Evolutionary conservation across 176 grass and related monocot species (phyloP).

Genomic region (Dendrocalamus sinicus): DNA sequence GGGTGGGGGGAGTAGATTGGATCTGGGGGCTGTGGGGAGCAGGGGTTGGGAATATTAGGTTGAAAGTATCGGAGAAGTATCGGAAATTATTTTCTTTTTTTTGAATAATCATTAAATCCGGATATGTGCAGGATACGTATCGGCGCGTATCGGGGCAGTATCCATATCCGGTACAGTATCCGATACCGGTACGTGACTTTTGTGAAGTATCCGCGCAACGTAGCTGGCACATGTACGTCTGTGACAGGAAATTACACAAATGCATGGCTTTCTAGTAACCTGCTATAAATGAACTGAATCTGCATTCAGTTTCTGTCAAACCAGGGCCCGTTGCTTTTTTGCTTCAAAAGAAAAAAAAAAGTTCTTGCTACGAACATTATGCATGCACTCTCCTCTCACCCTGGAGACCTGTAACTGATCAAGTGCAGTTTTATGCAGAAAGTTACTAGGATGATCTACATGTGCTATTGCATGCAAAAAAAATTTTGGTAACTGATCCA

Average conservation of each 20-base stretch:
- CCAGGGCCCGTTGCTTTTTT: neutral
- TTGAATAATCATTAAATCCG: too few relatives aligned
- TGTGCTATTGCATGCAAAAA: slow-evolving; percentile 4
- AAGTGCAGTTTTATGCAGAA: neutral
- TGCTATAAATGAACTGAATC: neutral
- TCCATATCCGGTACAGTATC: too few relatives aligned
- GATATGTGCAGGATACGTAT: too few relatives aligned
- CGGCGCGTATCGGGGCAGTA: too few relatives aligned
- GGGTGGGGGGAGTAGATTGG: too few relatives aligned
- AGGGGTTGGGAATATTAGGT: too few relatives aligned
- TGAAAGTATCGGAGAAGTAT: too few relatives aligned
- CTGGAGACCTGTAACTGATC: neutral
- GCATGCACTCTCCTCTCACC: neutral
- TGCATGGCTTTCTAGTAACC: neutral
- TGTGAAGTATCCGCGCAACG: too few relatives aligned
- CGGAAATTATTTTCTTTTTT: too few relatives aligned
- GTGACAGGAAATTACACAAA: neutral
- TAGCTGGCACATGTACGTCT: neutral
- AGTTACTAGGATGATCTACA: neutral
- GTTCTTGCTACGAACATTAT: neutral
- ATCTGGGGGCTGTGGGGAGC: too few relatives aligned
- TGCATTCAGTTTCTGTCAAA: neutral
- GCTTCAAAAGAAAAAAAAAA: slow-evolving; percentile 1
- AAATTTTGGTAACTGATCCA: neutral
- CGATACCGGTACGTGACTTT: too few relatives aligned